phyloP scores from a whole-genome alignment of 1,284 basidiomycete genomes.

The Papiliotrema laurentii region DNA sequence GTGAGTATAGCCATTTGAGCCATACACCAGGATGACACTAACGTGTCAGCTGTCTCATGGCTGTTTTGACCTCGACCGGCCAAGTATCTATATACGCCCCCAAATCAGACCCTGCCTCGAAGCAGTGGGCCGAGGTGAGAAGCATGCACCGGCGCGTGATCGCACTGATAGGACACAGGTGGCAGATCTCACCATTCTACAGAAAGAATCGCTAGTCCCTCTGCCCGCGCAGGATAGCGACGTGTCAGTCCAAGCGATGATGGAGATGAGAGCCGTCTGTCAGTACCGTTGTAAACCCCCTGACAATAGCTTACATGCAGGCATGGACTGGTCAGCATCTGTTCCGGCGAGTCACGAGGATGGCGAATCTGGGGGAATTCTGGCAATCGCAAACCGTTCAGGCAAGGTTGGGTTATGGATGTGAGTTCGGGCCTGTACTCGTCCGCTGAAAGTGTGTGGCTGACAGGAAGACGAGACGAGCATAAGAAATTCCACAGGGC shows the following conservation, averaged over 20 bases:
- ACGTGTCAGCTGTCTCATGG: conserved; percentile 28
- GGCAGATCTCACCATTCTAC: conserved; percentile 26
- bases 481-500: conserved; percentile 14
- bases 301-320: conserved; percentile 7
- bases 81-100: conserved; percentile 37
- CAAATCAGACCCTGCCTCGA: conserved; percentile 23
- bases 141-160: not conserved
- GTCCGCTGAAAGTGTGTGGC: too few species aligned
- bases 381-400: conserved; percentile 32
- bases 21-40: conserved; percentile 1
- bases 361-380: conserved; percentile 29
- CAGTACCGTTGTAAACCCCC: not conserved
- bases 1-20: conserved; percentile 13
- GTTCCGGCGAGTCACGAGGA: conserved; percentile 13
- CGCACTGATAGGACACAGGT: conserved; percentile 16
- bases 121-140: conserved; percentile 31
- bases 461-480: too few species aligned
- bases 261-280: conserved; percentile 26
- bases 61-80: conserved; percentile 19
- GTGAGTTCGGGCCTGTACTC: too few species aligned
- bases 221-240: too few species aligned
- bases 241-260: conserved; percentile 14
- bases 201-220: conserved; percentile 11
- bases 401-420: conserved; percentile 32
- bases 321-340: conserved; percentile 30